Evolutionary conservation across 805 yeast species (phyloP).

Genomic region (Candida ovalis): DNA sequence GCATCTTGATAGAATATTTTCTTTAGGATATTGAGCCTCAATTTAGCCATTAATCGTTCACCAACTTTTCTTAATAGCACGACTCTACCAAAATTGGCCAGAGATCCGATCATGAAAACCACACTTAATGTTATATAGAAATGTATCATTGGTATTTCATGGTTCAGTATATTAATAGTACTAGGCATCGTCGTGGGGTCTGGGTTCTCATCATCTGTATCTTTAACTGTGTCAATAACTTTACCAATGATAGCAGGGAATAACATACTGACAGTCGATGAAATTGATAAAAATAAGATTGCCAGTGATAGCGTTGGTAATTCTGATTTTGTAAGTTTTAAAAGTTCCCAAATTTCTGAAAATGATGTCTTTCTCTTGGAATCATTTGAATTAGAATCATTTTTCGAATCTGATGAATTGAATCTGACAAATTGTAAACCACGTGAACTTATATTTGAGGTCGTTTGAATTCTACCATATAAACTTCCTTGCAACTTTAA

Average conservation of each 20-base stretch:
- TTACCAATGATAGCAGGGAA: conserved; percentile 84
- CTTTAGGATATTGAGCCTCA: conserved; percentile 72
- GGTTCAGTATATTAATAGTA: conserved; percentile 26
- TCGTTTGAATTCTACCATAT: neutral
- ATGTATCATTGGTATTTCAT: conserved; percentile 58
- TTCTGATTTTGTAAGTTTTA: conserved; percentile 57
- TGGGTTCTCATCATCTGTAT: conserved; percentile 20
- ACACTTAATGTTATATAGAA: conserved; percentile 62
- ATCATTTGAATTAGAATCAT: neutral
- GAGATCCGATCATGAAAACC: conserved; percentile 68
- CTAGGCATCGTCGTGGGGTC: conserved; percentile 5
- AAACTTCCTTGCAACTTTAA: neutral
- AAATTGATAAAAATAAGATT: conserved; percentile 54
- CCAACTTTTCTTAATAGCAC: conserved; percentile 74
- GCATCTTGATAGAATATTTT: conserved; percentile 83
- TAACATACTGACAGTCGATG: conserved; percentile 78
- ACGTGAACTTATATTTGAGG: neutral
- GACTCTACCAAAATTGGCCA: conserved; percentile 80
- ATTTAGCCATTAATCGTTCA: conserved; percentile 79
- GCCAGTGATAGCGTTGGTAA: conserved; percentile 55
- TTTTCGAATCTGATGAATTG: neutral
- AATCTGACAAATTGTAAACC: neutral
- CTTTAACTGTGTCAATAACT: conserved; percentile 67
- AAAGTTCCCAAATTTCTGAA: conserved; percentile 43
- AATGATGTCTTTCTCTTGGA: conserved; percentile 21